Percentiles rank a stretch among this genome's conserved stretches.
These are phyloP conservation scores for Dendrothele bispora DNA, from an alignment of 768 basidiomycete species.

Conservation along the genomic window DNA sequence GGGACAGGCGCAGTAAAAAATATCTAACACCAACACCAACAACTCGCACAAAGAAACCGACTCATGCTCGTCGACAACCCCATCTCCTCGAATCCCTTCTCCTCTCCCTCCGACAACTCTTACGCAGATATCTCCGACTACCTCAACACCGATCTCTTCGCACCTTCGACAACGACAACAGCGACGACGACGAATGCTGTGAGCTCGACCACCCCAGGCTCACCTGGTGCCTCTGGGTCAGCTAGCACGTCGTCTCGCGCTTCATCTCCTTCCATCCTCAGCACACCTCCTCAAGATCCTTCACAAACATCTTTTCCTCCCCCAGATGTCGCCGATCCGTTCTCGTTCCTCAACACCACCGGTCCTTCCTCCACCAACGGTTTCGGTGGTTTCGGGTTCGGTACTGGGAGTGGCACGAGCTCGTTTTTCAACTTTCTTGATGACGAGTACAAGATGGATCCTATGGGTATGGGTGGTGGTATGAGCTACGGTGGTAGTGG, in stretches of 20 bases:
- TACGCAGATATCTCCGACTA: constrained; percentile 2
- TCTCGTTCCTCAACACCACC: constrained; percentile 3
- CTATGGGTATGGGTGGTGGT: constrained; percentile 16
- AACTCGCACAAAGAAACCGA: no score
- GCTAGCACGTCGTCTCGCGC: constrained; percentile 42
- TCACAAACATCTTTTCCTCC: constrained; percentile 36
- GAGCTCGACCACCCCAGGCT: no score
- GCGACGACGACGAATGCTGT: background rate
- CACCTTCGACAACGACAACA: background rate
- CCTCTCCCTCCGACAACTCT: background rate
- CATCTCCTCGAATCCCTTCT: background rate
- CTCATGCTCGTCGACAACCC: constrained; percentile 4
- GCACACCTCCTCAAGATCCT: constrained; percentile 45
- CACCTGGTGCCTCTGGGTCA: constrained; percentile 9
- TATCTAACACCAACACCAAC: no score
- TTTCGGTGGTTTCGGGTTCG: constrained; percentile 1
- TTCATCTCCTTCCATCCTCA: constrained; percentile 40
- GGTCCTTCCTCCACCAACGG: background rate
- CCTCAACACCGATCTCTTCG: constrained; percentile 6
- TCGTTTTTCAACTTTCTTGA: constrained; percentile 46
- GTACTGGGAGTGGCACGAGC: constrained; percentile 8
- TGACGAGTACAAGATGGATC: constrained; percentile 42
- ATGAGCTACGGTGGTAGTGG: constrained; percentile 25
- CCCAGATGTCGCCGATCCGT: constrained; percentile 33
- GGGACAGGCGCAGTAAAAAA: no score